Evolutionary conservation across 1,139 yeast genomes (phyloP), one percentile per base, ranked within the genome.

Genomic region (Meyerozyma sp.): DNA sequence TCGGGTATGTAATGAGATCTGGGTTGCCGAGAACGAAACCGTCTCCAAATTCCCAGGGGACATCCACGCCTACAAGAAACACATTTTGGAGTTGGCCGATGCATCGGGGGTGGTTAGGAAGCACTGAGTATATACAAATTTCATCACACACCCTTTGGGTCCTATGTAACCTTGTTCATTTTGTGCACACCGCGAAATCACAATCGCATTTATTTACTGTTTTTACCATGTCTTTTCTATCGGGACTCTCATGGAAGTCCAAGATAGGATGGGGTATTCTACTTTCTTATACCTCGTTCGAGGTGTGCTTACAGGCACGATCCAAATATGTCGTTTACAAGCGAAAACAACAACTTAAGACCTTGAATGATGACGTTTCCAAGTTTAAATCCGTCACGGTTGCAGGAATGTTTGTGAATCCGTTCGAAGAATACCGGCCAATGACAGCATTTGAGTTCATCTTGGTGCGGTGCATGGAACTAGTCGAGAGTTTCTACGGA

Each of bases 21-120:
- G 97, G 97, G 94, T 90, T 36, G 84, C 95, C 61, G 98, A 93
- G 61, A 75, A 81, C 46, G 94, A 91, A 46, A 73, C 82, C 1
- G 96, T 91, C 27, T 73, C 70, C 55, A 82, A 84, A 62, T 88
- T 89, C 70, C 82, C 81, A 40, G 98, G 98, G 55, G 70, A 77
- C 46, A 93, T 93, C 54, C 79, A 82, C 52, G 98, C 81, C 55
- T 93, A 93, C 69, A 93, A 90, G 77, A 85, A 86, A 66, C 88
- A 88, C 56, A 91, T 91, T 54, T 73, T 93, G 57, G 75, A 77
- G 38, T 66, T 78, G 52, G 96, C 98, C 4, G 86, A 82, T 58
- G 77, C 76, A 32, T 77, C 89, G 3, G 98, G 98, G 68, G 97
- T 93, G 46, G 96, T 93, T 14, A 81, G 84, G 57, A 79, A 76